Base-by-base conservation (phyloP, 2,329 filamentous ascomycete species). In the Hymenoscyphus albidus region DNA sequence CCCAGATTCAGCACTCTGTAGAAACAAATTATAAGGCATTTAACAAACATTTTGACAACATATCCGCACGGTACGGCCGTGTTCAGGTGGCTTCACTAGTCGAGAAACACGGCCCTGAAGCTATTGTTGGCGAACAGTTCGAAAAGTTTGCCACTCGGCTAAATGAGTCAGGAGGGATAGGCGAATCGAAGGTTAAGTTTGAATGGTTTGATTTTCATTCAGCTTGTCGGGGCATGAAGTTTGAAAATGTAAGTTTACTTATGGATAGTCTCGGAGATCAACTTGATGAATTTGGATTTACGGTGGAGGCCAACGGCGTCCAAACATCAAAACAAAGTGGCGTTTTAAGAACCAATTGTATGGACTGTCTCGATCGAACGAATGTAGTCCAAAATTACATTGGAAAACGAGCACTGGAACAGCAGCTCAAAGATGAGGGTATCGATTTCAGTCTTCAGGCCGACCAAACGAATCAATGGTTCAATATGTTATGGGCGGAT, bases 131-230 rank as follows among this genome's bases (percentile, higher is more conserved):
- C 3, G 84, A 89, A 62, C 83, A 88, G 42, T 99, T 92, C 74
- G 85, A 96, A 72, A 82, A 84, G 59, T 87, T 87, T 64, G 83
- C 91, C 1, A 79, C 85, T 59, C 77, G 80, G 31, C 80, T 94
- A 62, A 96, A 95, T 68, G 82, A 88, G 7, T 81, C 84, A 54
- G 81, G 81, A 6, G 80, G 82, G 4, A 75, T 82, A 22, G 81
- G 85, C 27, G 75, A 69, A 1, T 72, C 76, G 7, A 75, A 80
- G 10, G 78, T 95, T 13, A 83, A 81, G 0, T 96, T 96, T 73
- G 92, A 97, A 74, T 99, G 95, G 95, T 99, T 98, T 72, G 95
- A 99, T 74, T 99, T 99, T 72, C 95, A 98, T 76, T 83, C 87
- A 18, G 91, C 91, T 35, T 98, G 95, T 74, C 89, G 92, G 16